Percentiles rank a stretch among this genome's conserved stretches.
These are phyloP conservation scores for Wickerhamiella dianesei DNA, from an alignment of 805 yeast genomes.

Conservation along the genomic window DNA sequence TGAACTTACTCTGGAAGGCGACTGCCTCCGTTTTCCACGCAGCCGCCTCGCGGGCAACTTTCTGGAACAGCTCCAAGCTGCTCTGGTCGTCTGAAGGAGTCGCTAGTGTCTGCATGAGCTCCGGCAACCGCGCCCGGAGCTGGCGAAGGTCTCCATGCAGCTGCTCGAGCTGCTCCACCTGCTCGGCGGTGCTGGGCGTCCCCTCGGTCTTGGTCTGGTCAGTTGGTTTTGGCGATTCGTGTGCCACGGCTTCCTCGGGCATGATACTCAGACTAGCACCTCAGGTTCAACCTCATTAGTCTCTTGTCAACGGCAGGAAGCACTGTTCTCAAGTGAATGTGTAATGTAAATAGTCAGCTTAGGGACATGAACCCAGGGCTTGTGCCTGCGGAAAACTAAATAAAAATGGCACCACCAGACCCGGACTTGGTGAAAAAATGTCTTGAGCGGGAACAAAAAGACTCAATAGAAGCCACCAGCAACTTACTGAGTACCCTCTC, in stretches of 20 bases:
- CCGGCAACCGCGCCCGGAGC: constrained; percentile 16
- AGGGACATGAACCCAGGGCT: background rate
- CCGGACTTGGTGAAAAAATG: constrained; percentile 18
- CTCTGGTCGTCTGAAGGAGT: constrained; percentile 11
- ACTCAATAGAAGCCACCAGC: constrained; percentile 38
- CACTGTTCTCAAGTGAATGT: background rate
- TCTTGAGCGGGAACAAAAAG: constrained; percentile 36
- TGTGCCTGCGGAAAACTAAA: background rate
- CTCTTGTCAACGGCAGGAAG: background rate
- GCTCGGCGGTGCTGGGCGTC: background rate
- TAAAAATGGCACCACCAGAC: background rate
- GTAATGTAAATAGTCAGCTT: background rate
- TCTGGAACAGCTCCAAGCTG: constrained; percentile 13
- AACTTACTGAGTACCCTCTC: constrained; percentile 35
- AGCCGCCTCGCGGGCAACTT: constrained; percentile 12
- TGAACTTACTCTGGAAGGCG: constrained; percentile 8
- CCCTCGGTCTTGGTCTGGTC: background rate
- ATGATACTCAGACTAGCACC: background rate
- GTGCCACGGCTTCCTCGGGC: background rate
- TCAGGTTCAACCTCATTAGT: background rate
- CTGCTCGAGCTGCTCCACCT: constrained; percentile 10
- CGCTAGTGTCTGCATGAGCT: constrained; percentile 14
- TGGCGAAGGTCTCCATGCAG: constrained; percentile 12
- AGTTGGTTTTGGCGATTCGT: background rate
- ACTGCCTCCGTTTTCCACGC: constrained; percentile 11